phyloP scores from a whole-genome alignment of 2,329 filamentous ascomycete genomes.

The Didymella glomerata region DNA sequence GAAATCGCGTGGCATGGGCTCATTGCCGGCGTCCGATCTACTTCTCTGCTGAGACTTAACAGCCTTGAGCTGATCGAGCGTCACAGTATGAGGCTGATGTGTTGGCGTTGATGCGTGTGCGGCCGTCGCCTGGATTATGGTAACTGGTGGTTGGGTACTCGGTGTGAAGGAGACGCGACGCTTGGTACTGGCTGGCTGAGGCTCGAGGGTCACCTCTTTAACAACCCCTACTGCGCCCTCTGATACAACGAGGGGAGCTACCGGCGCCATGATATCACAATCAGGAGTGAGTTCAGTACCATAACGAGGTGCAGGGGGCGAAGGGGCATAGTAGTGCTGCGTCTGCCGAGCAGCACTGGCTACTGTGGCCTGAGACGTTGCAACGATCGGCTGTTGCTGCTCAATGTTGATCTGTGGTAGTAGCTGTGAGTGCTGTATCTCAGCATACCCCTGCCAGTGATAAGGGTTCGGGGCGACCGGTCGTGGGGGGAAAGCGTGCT shows the following conservation, averaged over 20 bases:
- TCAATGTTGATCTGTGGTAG: neutral
- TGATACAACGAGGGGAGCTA: neutral
- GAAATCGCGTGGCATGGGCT: neutral
- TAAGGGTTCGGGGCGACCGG: neutral
- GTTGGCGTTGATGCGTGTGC: neutral
- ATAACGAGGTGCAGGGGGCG: neutral
- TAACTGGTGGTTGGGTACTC: neutral
- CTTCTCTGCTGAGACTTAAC: neutral
- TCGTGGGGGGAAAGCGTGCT: neutral
- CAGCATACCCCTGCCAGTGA: too few species aligned
- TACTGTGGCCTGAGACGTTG: neutral
- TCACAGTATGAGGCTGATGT: neutral
- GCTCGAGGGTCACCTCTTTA: constrained; percentile 1
- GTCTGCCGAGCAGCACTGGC: too few species aligned
- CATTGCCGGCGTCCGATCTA: neutral
- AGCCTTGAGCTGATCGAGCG: neutral
- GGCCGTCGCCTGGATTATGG: neutral
- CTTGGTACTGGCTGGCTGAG: neutral
- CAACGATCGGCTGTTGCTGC: neutral
- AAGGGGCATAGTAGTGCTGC: neutral
- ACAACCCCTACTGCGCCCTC: neutral
- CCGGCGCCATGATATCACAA: too few species aligned
- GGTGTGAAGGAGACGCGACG: neutral
- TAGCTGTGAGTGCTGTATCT: neutral
- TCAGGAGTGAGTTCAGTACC: neutral